A percentile compares a stretch with the other conserved stretches of the same genome.
These are phyloP conservation scores for Vitis amurensis DNA, from an alignment of 164 flowering plant genomes.

Conservation along the genomic window DNA sequence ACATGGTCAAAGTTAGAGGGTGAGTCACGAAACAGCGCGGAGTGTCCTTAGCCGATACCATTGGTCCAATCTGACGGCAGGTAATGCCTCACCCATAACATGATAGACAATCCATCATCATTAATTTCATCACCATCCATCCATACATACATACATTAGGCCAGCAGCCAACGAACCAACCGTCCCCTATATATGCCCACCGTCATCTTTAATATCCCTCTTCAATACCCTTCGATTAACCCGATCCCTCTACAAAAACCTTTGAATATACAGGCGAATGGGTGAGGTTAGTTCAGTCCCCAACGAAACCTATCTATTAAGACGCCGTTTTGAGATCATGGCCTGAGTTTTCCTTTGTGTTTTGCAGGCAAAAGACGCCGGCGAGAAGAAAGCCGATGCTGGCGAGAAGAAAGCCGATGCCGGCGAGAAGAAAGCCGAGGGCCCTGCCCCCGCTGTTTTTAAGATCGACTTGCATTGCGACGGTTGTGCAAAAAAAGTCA, in stretches of 20 bases:
- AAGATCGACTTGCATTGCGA: conserved; percentile 92
- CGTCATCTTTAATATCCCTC: no score
- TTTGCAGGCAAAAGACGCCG: conserved; percentile 21
- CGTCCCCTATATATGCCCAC: no score
- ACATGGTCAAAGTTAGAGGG: no score
- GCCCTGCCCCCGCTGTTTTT: conserved; percentile 42
- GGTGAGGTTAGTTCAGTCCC: conserved; percentile 12
- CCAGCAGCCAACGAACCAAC: no score
- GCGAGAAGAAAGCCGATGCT: conserved; percentile 12
- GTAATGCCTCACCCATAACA: no score
- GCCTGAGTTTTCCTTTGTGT: background rate
- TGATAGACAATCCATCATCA: background rate
- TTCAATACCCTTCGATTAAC: no score
- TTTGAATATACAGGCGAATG: background rate
- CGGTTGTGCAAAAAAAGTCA: conserved; percentile 80
- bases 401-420: conserved; percentile 28
- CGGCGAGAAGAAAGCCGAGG: conserved; percentile 39
- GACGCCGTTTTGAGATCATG: no score
- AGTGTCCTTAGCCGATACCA: background rate
- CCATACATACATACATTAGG: background rate
- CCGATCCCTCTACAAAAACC: no score
- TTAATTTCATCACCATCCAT: background rate
- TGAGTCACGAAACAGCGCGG: no score
- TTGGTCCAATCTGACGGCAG: conserved; percentile 12
- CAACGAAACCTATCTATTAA: no score